Evolutionary conservation across 306 rosid species (phyloP), one percentile per base, ranked within the genome.

Genomic region (Cicer pinnatifidum): DNA sequence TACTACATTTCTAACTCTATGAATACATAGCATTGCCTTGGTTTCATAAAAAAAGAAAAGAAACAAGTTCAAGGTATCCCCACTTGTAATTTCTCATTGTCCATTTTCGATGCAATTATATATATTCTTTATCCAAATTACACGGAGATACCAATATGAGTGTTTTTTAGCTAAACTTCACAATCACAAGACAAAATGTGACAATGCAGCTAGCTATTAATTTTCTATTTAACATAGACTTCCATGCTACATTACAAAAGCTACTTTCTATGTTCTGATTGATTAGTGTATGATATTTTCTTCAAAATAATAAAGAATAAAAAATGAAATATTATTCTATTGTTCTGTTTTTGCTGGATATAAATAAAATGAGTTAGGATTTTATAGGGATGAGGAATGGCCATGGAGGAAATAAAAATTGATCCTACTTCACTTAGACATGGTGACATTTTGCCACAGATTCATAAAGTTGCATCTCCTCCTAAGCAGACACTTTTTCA

Each of bases 381-480:
- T 28, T 28, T 28, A 28, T 28, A 28, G 35, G 35, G 35, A 28
- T 28, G 35, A 28, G 35, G 35, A 28, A 3, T 28, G 35, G 35
- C 5, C 35, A 28, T 28, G 35, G 35, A 28, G 35, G 35, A 28
- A 28, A 28, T 28, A 28, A 28, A 28, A 28, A 28, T 4, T 28
- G 35, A 28, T 28, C 0, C 64, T 43, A 73, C 85, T 11, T 83
- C 84, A 9, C 40, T 56, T 19, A 46, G 77, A 33, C 73, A 83
- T 51, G 69, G 5, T 13, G 65, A 47, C 33, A 9, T 15, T 58
- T n/a, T 80, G 48, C 75, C 78, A 23, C 57, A 63, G 9, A 60
- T 76, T 20, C 83, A 86, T 69, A 84, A 52, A 52, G 88, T 84
- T 3, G 59, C 53, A 47, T 3, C 69, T 62, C 84, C 83, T 86